Evolutionary conservation across 805 yeast species (phyloP), one percentile per base, ranked within the genome.

Genomic region (Kazachstania kunashirensis): DNA sequence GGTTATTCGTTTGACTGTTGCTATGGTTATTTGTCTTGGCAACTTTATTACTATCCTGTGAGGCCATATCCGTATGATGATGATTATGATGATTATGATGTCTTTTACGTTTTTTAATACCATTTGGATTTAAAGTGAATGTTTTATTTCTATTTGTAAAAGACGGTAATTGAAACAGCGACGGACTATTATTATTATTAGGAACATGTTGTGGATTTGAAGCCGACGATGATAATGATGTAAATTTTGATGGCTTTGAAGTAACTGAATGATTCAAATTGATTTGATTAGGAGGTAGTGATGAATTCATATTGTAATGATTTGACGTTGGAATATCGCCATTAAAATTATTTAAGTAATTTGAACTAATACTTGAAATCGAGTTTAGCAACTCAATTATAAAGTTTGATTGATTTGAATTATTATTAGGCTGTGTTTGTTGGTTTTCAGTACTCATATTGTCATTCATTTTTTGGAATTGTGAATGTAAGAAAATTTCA

Each of bases 81-180:
- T 18, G 31, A 4, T 9, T 16, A n/a, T 29, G 23, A 23, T 12
- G 33, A 13, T 13, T 14, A 17, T 34, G 31, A 21, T 38, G 38
- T 30, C 40, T 43, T 31, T 42, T 49, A 8, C 61, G 43, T 30
- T 48, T 49, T 37, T 56, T 57, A 14, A 57, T 51, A 3, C 59
- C 60, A 27, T 55, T 53, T 2, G 62, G 61, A 40, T 57, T 53
- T 36, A 57, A 33, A 9, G 51, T 50, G 30, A 57, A 57, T 4
- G 55, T 37, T 8, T 38, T 41, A 13, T 33, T 33, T 28, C 34
- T 33, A 18, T 29, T 33, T 31, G 40, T 36, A 21, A 38, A 33
- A 11, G 37, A 29, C 7, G 37, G 33, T 13, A 34, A 17, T 7
- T 23, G 28, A 10, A 19, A 25, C 9, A 14, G n/a, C 14, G 28